Base-by-base conservation (phyloP, 2,329 filamentous ascomycete genomes). In the Neofusicoccum sp. region DNA sequence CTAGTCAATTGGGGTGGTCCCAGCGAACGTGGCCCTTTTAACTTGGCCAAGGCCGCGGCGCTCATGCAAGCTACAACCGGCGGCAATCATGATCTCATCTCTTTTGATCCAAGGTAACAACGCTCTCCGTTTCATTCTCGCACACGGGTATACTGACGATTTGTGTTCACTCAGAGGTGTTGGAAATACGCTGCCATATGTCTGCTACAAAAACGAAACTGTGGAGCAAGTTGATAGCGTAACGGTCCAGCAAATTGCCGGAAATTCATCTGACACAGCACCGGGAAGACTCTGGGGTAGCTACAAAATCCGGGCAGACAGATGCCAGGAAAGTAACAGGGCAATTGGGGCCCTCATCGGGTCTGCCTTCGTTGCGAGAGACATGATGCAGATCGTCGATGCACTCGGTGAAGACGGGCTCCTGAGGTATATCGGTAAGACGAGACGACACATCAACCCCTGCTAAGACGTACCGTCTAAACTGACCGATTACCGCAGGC, bases 311-410 rank as follows among this genome's bases (percentile, higher is more conserved):
- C 5, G 51, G 14, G 44, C 56, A 6, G 34, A 49, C 26, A 43
- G 43, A 6, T 64, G 72, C 16, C 62, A 74, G 16, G 33, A 8
- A 8, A 53, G n/a, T 4, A 38, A 38, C 20, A 53, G 26, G 8
- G 33, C 26, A 2, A 76, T 31, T 65, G 0, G 78, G 71, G 1
- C 57, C 4, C 64, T 76, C 7, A 66, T 81, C 3, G 77, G 80
- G 12, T 81, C 78, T 0, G 75, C 76, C 0, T 81, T 77, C 62
- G 70, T 73, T 0, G 79, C 73, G 0, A 67, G 79, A 36, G 80
- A 83, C 61, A 69, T 81, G 64, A 75, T 80, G 61, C 59, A 66
- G 5, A 74, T 82, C 54, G 76, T 77, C 0, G 79, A 82, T 57
- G 76, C 77, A 1, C 64, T 80, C 1, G 69, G 64, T 1, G 77